Evolutionary conservation across 1,139 yeast genomes (phyloP).

Genomic region (Hanseniaspora uvarum): DNA sequence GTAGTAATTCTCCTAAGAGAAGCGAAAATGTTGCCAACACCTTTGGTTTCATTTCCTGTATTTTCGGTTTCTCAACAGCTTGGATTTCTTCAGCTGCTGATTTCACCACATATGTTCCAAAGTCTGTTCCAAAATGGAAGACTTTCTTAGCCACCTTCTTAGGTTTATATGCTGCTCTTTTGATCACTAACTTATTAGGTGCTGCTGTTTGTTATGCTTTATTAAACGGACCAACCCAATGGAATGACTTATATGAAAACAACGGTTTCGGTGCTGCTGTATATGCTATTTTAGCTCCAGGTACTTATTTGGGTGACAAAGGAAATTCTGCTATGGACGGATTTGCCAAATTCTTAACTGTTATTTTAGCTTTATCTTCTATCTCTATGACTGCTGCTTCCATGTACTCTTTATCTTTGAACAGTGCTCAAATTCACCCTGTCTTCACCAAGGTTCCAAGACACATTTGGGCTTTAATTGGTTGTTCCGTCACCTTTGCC

Average conservation of each 20-base stretch:
- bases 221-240: constrained; percentile 25
- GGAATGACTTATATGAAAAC: constrained; percentile 31
- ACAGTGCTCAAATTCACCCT: constrained; percentile 76
- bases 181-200: constrained; percentile 64
- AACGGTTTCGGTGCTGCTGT: constrained; percentile 71
- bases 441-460: constrained; percentile 65
- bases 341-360: constrained; percentile 84
- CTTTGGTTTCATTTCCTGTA: constrained; percentile 66
- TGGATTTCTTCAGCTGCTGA: constrained; percentile 87
- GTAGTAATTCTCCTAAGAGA: constrained; percentile 32
- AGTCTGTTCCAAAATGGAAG: constrained; percentile 43
- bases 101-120: constrained; percentile 68
- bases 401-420: constrained; percentile 77
- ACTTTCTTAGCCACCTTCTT: constrained; percentile 49
- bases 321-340: constrained; percentile 65
- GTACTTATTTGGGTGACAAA: not conserved
- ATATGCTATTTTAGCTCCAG: constrained; percentile 54
- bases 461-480: constrained; percentile 66
- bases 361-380: constrained; percentile 68
- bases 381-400: constrained; percentile 86
- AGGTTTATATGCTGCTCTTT: constrained; percentile 54
- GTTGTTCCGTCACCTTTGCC: constrained; percentile 67
- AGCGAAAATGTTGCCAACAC: constrained; percentile 55
- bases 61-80: constrained; percentile 80
- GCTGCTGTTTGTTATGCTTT: constrained; percentile 63